phyloP scores from a whole-genome alignment of 441 rosid species.

The Mallotus repandus region DNA sequence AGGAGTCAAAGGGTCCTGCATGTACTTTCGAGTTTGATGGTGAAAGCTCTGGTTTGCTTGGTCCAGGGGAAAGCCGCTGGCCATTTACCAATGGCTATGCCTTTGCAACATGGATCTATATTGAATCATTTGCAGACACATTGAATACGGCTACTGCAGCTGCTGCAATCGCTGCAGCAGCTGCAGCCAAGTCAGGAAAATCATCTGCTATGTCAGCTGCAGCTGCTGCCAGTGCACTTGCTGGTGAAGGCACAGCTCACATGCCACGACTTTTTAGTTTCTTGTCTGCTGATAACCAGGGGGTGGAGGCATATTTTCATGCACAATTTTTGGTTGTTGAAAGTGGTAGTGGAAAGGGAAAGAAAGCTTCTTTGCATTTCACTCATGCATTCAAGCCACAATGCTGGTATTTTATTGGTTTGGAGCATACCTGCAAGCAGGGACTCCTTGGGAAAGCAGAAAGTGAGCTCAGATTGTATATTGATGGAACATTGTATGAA shows the following conservation, averaged over 20 bases:
- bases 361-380: conserved; percentile 94
- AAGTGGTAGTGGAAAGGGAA: conserved; percentile 91
- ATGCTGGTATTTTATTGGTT: conserved; percentile 96
- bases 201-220: conserved; percentile 99
- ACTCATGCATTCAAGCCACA: conserved; percentile 99
- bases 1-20: conserved; percentile 95
- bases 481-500: conserved; percentile 96
- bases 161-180: conserved; percentile 98
- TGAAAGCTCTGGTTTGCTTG: conserved; percentile 99
- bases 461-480: conserved; percentile 87
- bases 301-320: conserved; percentile 97
- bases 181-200: conserved; percentile 98
- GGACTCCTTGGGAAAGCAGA: conserved; percentile 90
- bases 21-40: conserved; percentile 98
- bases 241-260: conserved; percentile 98
- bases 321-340: conserved; percentile 99
- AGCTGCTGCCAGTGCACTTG: conserved; percentile 99
- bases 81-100: conserved; percentile 95
- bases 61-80: conserved; percentile 99
- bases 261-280: conserved; percentile 99
- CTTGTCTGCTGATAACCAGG: conserved; percentile 96
- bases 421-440: conserved; percentile 87
- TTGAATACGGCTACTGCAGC: conserved; percentile 97
- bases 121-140: conserved; percentile 99
- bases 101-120: conserved; percentile 97